Evolutionary conservation across 2,329 filamentous ascomycete genomes (phyloP), one percentile per base, ranked within the genome.

Genomic region (Waltergamsia citrina): DNA sequence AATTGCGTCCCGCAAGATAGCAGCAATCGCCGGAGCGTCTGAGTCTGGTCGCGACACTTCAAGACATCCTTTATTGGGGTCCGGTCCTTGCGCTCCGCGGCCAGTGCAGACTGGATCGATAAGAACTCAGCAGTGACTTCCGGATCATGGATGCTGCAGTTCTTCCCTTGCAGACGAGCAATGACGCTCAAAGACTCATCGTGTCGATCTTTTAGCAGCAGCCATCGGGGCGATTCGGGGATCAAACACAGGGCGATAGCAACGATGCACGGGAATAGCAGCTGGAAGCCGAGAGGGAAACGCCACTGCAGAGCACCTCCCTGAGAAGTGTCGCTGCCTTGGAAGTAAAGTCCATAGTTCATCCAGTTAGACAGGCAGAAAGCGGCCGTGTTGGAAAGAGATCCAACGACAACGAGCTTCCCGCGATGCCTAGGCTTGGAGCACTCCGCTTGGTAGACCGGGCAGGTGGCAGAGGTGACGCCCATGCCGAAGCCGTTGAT

Each of bases 131-230:
- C 43, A 2, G 41, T 45, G 2, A 61, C 54, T 0, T 43, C 36
- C 2, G 43, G 38, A 25, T 55, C 48, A 3, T 51, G 38, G 2
- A 47, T 41, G 7, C 36, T 29, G 5, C 39, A 25, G 38, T 39
- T 64, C 41, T 75, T 56, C 14, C 67, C 64, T 38, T 72, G 71
- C 38, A 73, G 74, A 39, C 68, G 69, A 7, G 68, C 63, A 37
- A 84, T 62, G 5, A 72, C 66, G 6, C 62, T 53, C n/a, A 68
- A 54, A 1, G 73, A 73, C 37, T 77, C 62, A 9, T 75, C 68
- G 12, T 67, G 60, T n/a, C 69, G 66, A 38, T 73, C 68, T 36
- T 74, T 43, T 7, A 66, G 50, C 15, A 72, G 47, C n/a, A 71
- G 48, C 63, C 65, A 75, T 24, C 69, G 60, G 1, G 69, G 69